These are phyloP conservation scores for Pythium angustatum DNA, from an alignment of 352 stramenopile genomes.

Conservation along the genomic window DNA sequence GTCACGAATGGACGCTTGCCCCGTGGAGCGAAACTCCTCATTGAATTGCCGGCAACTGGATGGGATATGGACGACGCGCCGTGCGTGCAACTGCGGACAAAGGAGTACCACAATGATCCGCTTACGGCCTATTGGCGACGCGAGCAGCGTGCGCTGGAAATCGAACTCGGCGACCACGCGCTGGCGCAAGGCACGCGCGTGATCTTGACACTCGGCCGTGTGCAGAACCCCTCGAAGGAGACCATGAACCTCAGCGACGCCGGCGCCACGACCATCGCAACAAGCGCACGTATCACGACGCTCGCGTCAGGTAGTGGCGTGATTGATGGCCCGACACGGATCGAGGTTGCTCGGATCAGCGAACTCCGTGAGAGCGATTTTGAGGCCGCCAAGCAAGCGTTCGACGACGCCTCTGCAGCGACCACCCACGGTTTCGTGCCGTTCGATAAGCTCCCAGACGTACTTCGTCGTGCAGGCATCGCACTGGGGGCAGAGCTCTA, in stretches of 20 bases:
- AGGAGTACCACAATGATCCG: conserved; percentile 33
- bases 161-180: conserved; percentile 16
- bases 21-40: conserved; percentile 39
- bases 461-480: conserved; percentile 35
- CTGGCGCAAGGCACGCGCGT: conserved; percentile 27
- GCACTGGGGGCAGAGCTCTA: conserved; percentile 35
- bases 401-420: conserved; percentile 21
- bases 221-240: conserved; percentile 59
- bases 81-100: conserved; percentile 40
- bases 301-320: conserved; percentile 48
- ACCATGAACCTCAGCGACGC: conserved; percentile 27
- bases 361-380: conserved; percentile 65
- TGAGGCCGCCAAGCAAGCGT: conserved; percentile 34
- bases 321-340: conserved; percentile 55
- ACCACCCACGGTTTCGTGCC: conserved; percentile 10
- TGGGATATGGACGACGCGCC: conserved; percentile 65
- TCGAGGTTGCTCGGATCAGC: conserved; percentile 68
- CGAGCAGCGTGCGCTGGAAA: conserved; percentile 57
- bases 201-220: conserved; percentile 39
- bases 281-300: conserved; percentile 43
- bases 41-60: conserved; percentile 51
- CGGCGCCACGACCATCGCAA: neutral
- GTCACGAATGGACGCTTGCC: conserved; percentile 41
- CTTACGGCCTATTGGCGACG: conserved; percentile 43
- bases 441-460: conserved; percentile 37